phyloP scores from a whole-genome alignment of 108 stramenopile species.

The Aurantiochytrium sp. region DNA sequence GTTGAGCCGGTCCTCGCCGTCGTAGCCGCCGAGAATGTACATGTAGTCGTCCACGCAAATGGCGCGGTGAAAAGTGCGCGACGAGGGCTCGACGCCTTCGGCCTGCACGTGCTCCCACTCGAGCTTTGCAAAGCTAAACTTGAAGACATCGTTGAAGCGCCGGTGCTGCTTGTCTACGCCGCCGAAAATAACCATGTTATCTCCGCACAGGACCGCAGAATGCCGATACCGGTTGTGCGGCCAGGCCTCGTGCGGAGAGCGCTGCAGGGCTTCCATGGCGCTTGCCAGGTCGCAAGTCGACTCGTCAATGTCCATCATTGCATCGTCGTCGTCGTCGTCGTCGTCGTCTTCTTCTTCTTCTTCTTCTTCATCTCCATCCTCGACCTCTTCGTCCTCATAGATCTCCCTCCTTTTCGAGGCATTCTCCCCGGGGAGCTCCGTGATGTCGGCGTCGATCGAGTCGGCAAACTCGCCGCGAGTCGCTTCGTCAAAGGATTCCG shows the following conservation, averaged over 20 bases:
- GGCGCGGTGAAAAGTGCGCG: constrained; percentile 19
- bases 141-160: background rate
- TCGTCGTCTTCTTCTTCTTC: background rate
- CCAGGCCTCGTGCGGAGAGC: background rate
- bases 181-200: background rate
- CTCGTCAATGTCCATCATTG: background rate
- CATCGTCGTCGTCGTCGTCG: background rate
- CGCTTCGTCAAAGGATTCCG: no score
- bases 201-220: background rate
- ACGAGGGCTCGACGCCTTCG: background rate
- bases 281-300: background rate
- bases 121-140: background rate
- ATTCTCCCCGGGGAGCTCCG: no score
- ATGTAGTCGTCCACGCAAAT: background rate
- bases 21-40: constrained; percentile 11
- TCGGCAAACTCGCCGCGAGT: no score
- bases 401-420: no score
- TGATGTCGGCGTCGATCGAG: no score
- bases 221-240: background rate
- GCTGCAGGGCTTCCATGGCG: background rate
- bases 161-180: constrained; percentile 17
- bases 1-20: constrained; percentile 7
- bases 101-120: background rate
- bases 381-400: no score
- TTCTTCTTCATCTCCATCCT: background rate